phyloP scores from a whole-genome alignment of 1,139 yeast genomes.

The Hanseniaspora gamundiae region DNA sequence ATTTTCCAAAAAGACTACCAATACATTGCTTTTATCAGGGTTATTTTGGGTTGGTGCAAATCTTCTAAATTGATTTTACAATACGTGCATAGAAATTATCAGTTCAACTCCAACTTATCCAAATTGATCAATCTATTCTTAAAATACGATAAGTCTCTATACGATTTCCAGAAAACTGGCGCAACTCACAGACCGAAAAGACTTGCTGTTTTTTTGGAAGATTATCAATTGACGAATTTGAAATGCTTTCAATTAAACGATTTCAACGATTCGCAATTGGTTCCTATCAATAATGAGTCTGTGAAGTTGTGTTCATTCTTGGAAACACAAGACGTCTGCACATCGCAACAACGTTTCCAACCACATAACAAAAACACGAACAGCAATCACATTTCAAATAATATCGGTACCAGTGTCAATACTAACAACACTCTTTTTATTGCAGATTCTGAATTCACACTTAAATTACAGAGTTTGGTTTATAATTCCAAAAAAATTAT shows the following conservation, averaged over 20 bases:
- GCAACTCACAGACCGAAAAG: conserved; percentile 29
- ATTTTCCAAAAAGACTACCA: conserved; percentile 13
- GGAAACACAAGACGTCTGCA: neutral
- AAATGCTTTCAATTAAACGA: conserved; percentile 38
- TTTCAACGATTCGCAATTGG: conserved; percentile 35
- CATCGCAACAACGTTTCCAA: conserved; percentile 1
- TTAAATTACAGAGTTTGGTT: neutral
- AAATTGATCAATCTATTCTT: conserved; percentile 15
- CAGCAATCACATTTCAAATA: neutral
- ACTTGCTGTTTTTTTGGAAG: conserved; percentile 48
- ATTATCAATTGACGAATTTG: conserved; percentile 43
- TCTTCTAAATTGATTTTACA: conserved; percentile 33
- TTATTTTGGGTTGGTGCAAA: conserved; percentile 44
- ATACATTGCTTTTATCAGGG: conserved; percentile 29
- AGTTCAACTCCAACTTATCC: conserved; percentile 29
- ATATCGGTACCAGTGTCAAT: neutral
- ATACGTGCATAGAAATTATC: conserved; percentile 27
- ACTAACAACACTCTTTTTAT: neutral
- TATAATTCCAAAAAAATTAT: neutral
- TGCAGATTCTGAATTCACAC: neutral
- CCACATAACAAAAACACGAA: neutral
- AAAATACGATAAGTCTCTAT: conserved; percentile 8
- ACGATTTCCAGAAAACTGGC: conserved; percentile 2
- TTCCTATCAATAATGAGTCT: neutral
- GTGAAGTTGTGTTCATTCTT: neutral